Evolutionary conservation across 2,329 filamentous ascomycete genomes (phyloP).

Genomic region (Penicillium sp.): DNA sequence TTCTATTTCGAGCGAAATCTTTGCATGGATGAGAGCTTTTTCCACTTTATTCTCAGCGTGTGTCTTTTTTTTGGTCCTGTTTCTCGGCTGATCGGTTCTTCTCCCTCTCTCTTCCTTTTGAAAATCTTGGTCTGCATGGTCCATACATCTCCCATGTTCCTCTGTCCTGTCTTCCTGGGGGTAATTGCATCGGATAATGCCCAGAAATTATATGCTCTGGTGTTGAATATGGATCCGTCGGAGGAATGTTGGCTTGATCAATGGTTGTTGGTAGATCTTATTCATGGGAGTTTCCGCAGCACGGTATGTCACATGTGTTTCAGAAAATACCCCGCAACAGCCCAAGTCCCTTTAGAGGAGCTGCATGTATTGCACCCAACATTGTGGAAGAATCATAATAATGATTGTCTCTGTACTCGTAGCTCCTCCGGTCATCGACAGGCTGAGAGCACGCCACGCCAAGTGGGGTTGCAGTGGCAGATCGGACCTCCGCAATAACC

Average conservation of each 20-base stretch:
- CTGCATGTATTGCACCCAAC: not conserved
- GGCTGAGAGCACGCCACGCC: constrained; percentile 22
- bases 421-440: constrained; percentile 4
- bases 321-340: not conserved
- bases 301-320: not conserved
- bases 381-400: too few relatives aligned
- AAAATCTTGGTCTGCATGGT: constrained; percentile 13
- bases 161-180: constrained; percentile 1
- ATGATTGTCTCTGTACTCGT: too few relatives aligned
- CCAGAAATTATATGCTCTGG: constrained; percentile 14
- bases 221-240: constrained; percentile 5
- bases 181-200: constrained; percentile 14
- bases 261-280: too few relatives aligned
- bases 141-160: constrained; percentile 7
- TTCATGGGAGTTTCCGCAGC: too few relatives aligned
- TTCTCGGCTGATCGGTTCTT: not conserved
- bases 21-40: constrained; percentile 28
- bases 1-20: constrained; percentile 19
- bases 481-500: constrained; percentile 9
- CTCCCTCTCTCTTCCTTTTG: constrained; percentile 2
- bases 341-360: not conserved
- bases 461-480: constrained; percentile 22
- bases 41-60: constrained; percentile 5
- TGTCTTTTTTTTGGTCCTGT: not conserved
- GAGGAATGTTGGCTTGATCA: not conserved